Percentiles rank a stretch among this genome's conserved stretches.
phyloP scores from a whole-genome alignment of 306 rosid species.

The Adenanthera pavonina region DNA sequence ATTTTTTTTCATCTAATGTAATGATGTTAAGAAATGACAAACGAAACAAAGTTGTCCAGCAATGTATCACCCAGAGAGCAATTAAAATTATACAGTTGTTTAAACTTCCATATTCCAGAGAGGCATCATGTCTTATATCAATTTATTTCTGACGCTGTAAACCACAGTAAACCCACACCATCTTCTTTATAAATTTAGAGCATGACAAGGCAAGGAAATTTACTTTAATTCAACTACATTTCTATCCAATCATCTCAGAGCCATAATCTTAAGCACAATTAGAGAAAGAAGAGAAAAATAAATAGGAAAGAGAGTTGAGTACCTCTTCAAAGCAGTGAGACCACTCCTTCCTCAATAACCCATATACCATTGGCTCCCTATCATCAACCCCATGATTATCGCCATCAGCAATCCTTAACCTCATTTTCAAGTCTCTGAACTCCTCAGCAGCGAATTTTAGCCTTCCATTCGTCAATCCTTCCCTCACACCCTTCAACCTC shows the following conservation, averaged over 20 bases:
- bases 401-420: constrained; percentile 49
- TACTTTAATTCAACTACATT: neutral
- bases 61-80: neutral
- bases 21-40: neutral
- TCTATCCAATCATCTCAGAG: neutral
- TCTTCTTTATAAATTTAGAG: neutral
- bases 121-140: constrained; percentile 24
- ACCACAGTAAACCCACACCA: neutral
- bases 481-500: constrained; percentile 64
- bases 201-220: neutral
- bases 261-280: neutral
- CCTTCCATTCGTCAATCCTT: constrained; percentile 66
- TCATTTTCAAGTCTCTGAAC: constrained; percentile 67
- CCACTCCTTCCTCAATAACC: constrained; percentile 82
- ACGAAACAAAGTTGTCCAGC: neutral
- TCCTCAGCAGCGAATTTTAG: constrained; percentile 72
- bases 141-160: neutral
- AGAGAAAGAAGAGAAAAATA: neutral
- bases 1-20: too few species aligned
- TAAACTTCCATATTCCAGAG: constrained; percentile 1
- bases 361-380: constrained; percentile 80
- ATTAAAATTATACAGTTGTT: neutral
- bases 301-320: constrained; percentile 6
- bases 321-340: constrained; percentile 89
- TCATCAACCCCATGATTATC: constrained; percentile 43